Percentiles rank a stretch among this genome's conserved stretches.
These are phyloP conservation scores for Crithidia thermophila DNA, from an alignment of 208 protist species.

Conservation along the genomic window DNA sequence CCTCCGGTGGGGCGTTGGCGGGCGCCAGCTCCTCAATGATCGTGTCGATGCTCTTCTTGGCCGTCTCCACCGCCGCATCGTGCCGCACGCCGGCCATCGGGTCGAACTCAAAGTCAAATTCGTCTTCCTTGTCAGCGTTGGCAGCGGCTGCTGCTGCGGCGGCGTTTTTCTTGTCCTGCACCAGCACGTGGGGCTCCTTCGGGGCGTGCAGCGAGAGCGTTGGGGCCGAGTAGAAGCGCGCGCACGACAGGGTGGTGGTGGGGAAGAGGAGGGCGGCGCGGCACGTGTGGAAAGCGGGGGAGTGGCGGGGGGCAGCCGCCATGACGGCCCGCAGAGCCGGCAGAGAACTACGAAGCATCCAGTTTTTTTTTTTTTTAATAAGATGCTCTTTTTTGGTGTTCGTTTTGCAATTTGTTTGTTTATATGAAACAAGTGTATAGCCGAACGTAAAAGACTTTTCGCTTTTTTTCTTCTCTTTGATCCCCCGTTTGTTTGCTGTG, in stretches of 20 bases:
- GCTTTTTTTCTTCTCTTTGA: no score
- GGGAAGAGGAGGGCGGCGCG: not conserved
- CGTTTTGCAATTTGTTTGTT: not conserved
- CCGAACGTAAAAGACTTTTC: no score
- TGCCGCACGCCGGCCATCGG: conserved; percentile 73
- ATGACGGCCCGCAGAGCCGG: conserved; percentile 2
- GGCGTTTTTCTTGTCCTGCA: not conserved
- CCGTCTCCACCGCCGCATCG: conserved; percentile 72
- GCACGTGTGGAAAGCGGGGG: not conserved
- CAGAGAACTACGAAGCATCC: conserved; percentile 2
- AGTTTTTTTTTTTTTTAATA: not conserved
- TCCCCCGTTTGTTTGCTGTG: no score
- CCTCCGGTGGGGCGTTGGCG: conserved; percentile 45
- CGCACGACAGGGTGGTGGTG: no score
- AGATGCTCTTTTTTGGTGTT: not conserved
- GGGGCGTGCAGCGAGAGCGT: conserved; percentile 1
- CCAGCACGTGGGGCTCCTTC: not conserved
- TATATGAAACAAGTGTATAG: no score
- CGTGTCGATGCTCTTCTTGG: conserved; percentile 58
- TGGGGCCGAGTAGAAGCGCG: not conserved
- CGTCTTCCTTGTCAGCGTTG: not conserved
- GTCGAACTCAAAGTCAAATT: conserved; percentile 76
- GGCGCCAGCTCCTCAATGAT: conserved; percentile 69
- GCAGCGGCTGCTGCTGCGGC: not conserved
- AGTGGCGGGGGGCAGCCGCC: not conserved